Evolutionary conservation across 2,329 filamentous ascomycete species (phyloP).

Genomic region (Alternaria burnsii): DNA sequence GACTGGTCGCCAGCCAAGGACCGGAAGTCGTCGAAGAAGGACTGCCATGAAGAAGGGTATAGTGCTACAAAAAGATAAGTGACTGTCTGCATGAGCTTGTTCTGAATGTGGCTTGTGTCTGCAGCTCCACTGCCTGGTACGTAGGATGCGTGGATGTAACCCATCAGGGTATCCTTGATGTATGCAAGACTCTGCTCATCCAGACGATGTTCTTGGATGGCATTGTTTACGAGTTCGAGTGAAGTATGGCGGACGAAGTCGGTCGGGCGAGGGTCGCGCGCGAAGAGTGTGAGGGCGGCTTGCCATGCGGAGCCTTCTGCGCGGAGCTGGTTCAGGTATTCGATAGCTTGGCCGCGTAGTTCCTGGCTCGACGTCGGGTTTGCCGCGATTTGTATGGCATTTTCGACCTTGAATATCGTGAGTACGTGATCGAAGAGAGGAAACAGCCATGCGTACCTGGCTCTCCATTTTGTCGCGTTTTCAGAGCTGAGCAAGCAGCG

Average conservation of each 20-base stretch:
- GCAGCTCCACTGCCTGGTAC: conserved; percentile 65
- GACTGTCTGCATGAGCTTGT: conserved; percentile 95
- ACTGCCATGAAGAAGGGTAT: conserved; percentile 86
- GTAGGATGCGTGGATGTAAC: conserved; percentile 82
- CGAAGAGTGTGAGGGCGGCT: conserved; percentile 86
- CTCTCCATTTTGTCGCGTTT: conserved; percentile 50
- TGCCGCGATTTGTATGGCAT: conserved; percentile 93
- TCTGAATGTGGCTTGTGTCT: conserved; percentile 83
- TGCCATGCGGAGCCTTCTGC: conserved; percentile 88
- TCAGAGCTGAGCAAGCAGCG: conserved; percentile 27
- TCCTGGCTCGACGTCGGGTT: conserved; percentile 76
- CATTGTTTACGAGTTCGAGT: conserved; percentile 92
- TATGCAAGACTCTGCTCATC: conserved; percentile 75
- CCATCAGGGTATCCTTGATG: conserved; percentile 82
- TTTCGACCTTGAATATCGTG: conserved; percentile 73
- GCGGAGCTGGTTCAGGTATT: conserved; percentile 80
- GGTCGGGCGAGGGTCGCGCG: conserved; percentile 74
- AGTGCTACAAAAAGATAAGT: conserved; percentile 91
- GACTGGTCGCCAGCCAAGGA: conserved; percentile 73
- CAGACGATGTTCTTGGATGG: conserved; percentile 80
- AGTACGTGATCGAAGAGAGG: neutral
- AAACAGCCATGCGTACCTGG: conserved; percentile 37
- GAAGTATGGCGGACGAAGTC: conserved; percentile 89
- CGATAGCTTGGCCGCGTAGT: conserved; percentile 84
- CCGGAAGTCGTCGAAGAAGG: conserved; percentile 90